Evolutionary conservation across 805 yeast species (phyloP).

Genomic region (Spathaspora passalidarum): DNA sequence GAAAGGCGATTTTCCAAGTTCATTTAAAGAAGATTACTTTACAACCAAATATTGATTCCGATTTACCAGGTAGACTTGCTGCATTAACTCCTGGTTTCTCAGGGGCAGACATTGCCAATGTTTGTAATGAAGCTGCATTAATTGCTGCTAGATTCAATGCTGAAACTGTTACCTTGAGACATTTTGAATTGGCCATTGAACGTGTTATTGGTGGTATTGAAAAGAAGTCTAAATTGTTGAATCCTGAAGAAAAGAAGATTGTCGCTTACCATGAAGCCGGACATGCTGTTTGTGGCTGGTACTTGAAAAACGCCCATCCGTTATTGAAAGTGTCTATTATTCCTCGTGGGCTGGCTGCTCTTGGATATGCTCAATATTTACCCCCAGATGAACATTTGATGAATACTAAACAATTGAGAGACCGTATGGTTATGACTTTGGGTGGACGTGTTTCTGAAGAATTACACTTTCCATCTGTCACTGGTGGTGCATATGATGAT

Average conservation of each 20-base stretch:
- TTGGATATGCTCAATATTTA: constrained; percentile 95
- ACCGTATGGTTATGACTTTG: constrained; percentile 93
- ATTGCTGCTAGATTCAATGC: constrained; percentile 89
- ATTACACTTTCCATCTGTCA: constrained; percentile 83
- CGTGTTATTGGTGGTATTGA: constrained; percentile 96
- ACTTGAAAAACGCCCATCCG: constrained; percentile 85
- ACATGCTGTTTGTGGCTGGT: constrained; percentile 99
- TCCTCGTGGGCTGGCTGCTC: constrained; percentile 95
- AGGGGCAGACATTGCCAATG: constrained; percentile 98
- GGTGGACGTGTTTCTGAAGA: constrained; percentile 98
- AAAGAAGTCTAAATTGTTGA: constrained; percentile 78
- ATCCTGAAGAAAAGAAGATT: constrained; percentile 80
- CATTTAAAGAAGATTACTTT: constrained; percentile 75
- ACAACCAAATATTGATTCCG: constrained; percentile 37
- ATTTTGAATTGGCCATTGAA: constrained; percentile 95
- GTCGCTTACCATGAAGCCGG: constrained; percentile 99
- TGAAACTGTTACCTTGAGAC: constrained; percentile 63
- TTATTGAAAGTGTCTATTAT: constrained; percentile 91
- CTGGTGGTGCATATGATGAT: constrained; percentile 96
- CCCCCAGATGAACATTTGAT: constrained; percentile 89
- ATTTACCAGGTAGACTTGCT: constrained; percentile 81
- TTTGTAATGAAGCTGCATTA: constrained; percentile 94
- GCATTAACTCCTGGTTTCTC: constrained; percentile 98
- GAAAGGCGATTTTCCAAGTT: constrained; percentile 88
- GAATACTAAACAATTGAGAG: constrained; percentile 72